phyloP scores from a whole-genome alignment of 2,329 filamentous ascomycete genomes.

The Sclerotinia sclerotiorum region DNA sequence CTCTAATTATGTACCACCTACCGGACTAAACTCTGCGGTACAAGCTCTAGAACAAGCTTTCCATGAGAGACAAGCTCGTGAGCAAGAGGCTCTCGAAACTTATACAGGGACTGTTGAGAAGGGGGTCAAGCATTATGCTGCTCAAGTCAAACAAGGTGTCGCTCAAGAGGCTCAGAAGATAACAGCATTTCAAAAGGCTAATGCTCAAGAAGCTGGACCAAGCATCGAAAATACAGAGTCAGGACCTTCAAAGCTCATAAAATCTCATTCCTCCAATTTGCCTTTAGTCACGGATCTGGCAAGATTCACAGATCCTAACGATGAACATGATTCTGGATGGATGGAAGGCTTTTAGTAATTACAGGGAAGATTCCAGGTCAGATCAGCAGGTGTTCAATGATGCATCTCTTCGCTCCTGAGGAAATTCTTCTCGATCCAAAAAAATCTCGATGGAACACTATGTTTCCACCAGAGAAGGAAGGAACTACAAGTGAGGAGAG shows the following conservation, averaged over 20 bases:
- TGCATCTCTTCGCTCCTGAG: not conserved
- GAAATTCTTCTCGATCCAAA: not conserved
- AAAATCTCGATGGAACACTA: not conserved
- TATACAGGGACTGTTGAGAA: not conserved
- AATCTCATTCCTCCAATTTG: no score
- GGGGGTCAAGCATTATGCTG: fast-evolving
- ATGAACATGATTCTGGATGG: no score
- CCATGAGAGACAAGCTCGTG: not conserved
- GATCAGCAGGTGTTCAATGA: not conserved
- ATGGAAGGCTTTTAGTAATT: no score
- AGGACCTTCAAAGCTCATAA: not conserved
- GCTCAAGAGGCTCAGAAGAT: not conserved
- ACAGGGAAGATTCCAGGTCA: no score
- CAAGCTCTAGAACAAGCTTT: not conserved
- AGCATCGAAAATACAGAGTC: not conserved
- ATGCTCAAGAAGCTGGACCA: not conserved
- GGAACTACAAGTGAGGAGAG: not conserved
- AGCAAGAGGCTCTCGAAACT: not conserved
- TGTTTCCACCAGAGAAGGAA: not conserved
- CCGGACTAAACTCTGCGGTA: no score
- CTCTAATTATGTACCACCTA: no score
- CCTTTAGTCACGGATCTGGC: no score
- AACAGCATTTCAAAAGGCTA: not conserved
- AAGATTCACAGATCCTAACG: not conserved
- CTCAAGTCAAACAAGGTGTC: not conserved